These are phyloP conservation scores for Fagus sylvatica DNA, from an alignment of 306 rosid species.

Conservation along the genomic window DNA sequence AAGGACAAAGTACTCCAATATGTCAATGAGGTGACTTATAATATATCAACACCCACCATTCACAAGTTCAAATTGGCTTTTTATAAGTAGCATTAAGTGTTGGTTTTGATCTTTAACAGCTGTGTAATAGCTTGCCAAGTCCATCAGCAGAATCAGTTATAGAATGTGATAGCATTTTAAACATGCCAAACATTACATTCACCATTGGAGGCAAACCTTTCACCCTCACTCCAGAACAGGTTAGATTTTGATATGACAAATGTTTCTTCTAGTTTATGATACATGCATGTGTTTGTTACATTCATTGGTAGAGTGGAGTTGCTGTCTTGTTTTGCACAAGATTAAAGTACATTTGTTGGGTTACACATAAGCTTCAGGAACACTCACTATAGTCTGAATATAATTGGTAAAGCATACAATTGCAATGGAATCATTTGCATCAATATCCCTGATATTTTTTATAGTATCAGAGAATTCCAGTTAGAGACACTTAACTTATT, in stretches of 20 bases:
- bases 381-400: background rate
- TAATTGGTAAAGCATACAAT: background rate
- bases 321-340: background rate
- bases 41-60: conserved; percentile 6
- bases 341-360: background rate
- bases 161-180: conserved; percentile 52
- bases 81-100: conserved; percentile 5
- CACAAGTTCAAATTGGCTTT: conserved; percentile 1
- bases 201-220: conserved; percentile 65
- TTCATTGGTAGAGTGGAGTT: background rate
- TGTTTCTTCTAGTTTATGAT: background rate
- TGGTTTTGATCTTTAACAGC: conserved; percentile 41
- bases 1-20: conserved; percentile 63
- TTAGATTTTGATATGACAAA: conserved; percentile 27
- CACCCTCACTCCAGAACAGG: conserved; percentile 76
- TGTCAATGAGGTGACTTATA: conserved; percentile 54
- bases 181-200: conserved; percentile 70
- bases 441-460: too few species aligned
- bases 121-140: conserved; percentile 79
- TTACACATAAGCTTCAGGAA: background rate
- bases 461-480: too few species aligned
- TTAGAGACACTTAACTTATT: too few species aligned
- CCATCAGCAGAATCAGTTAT: conserved; percentile 73
- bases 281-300: background rate
- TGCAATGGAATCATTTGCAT: too few species aligned